phyloP scores from a whole-genome alignment of 306 rosid genomes.

The Pachyrhizus erosus region DNA sequence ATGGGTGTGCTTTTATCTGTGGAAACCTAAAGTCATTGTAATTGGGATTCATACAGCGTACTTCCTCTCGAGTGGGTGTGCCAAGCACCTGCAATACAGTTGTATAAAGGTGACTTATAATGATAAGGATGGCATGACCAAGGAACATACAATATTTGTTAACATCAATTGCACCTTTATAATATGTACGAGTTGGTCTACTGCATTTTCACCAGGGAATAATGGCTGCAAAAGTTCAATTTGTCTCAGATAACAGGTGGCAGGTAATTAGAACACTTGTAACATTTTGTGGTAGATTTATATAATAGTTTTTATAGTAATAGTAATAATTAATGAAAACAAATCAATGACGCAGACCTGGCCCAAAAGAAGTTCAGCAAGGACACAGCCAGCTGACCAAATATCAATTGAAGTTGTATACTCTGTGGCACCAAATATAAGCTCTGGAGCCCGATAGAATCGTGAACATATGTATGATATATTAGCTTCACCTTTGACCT shows the following conservation, averaged over 20 bases:
- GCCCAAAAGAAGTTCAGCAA: conserved; percentile 97
- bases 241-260: conserved; percentile 12
- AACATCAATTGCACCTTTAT: conserved; percentile 67
- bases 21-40: conserved; percentile 87
- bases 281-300: conserved; percentile 6
- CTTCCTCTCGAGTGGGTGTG: conserved; percentile 97
- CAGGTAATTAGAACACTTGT: background rate
- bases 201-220: conserved; percentile 96
- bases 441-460: conserved; percentile 95
- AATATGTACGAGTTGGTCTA: conserved; percentile 96
- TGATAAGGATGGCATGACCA: conserved; percentile 8
- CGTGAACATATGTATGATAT: conserved; percentile 96
- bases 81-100: conserved; percentile 78
- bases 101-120: background rate
- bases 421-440: conserved; percentile 97
- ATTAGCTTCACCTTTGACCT: conserved; percentile 94
- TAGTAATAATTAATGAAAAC: background rate
- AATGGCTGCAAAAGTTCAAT: conserved; percentile 66
- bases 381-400: conserved; percentile 99
- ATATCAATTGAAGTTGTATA: conserved; percentile 92
- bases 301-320: background rate
- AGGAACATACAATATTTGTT: background rate
- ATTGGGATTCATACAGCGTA: conserved; percentile 96
- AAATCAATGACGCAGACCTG: conserved; percentile 61
- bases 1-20: conserved; percentile 94